Percentiles rank a stretch among this genome's conserved stretches.
Conservation (phyloP, 345 rosid genomes). For the Pugionium dolabratum region DNA sequence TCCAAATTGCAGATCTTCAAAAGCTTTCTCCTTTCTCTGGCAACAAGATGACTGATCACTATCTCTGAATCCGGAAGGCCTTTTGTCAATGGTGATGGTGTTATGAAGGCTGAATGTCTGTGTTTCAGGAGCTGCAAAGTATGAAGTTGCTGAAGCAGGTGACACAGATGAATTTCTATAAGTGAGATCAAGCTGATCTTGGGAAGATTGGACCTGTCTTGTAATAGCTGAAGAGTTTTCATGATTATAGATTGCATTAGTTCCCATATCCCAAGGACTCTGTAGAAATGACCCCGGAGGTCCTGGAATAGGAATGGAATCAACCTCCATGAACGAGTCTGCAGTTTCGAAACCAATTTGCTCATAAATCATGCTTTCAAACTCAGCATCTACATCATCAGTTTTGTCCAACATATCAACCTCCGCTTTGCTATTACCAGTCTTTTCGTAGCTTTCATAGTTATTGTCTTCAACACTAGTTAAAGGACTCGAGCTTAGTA, state of each 20-base stretch:
- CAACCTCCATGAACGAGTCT: constrained; percentile 72
- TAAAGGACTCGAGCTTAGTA: constrained; percentile 36
- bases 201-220: constrained; percentile 74
- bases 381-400: constrained; percentile 30
- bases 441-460: constrained; percentile 34
- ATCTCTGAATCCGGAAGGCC: constrained; percentile 48
- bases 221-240: constrained; percentile 52
- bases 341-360: constrained; percentile 26
- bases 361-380: constrained; percentile 40
- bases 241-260: constrained; percentile 32
- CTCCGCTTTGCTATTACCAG: constrained; percentile 19
- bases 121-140: constrained; percentile 29
- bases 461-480: constrained; percentile 33
- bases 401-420: constrained; percentile 25
- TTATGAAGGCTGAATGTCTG: constrained; percentile 9
- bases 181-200: constrained; percentile 59
- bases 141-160: constrained; percentile 47
- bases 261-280: constrained; percentile 77
- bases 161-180: constrained; percentile 67
- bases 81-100: constrained; percentile 39
- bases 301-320: constrained; percentile 94
- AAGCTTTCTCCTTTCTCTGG: constrained; percentile 72
- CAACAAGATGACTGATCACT: constrained; percentile 82
- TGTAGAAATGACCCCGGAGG: constrained; percentile 95
- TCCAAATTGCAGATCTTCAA: constrained; percentile 15